phyloP scores from a whole-genome alignment of 495 filamentous ascomycete genomes.

The Chaetomium fimeti region DNA sequence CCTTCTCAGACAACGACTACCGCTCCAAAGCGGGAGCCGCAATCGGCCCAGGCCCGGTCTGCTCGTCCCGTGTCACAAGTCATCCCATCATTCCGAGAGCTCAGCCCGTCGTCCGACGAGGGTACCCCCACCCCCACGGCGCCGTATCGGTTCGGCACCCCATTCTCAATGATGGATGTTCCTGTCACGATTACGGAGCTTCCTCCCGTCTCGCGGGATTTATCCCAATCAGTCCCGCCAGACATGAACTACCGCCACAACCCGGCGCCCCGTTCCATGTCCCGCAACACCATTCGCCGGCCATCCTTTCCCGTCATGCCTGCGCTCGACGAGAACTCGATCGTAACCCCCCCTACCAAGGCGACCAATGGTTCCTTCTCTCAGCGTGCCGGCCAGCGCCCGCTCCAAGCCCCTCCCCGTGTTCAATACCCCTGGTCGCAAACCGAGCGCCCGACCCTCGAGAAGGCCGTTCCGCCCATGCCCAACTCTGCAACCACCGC shows the following conservation, averaged over 20 bases:
- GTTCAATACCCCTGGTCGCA: constrained; percentile 50
- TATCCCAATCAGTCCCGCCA: constrained; percentile 86
- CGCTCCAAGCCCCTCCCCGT: constrained; percentile 48
- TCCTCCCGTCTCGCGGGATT: constrained; percentile 66
- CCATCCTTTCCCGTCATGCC: constrained; percentile 58
- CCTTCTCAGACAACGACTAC: constrained; percentile 34
- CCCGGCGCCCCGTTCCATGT: constrained; percentile 49
- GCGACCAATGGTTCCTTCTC: constrained; percentile 36
- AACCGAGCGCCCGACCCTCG: constrained; percentile 39
- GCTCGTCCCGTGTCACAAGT: constrained; percentile 34
- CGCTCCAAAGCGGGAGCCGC: constrained; percentile 22
- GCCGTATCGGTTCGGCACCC: constrained; percentile 71
- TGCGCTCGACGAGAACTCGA: constrained; percentile 53
- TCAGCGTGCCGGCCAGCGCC: constrained; percentile 34
- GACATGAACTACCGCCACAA: constrained; percentile 73
- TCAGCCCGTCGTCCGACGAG: constrained; percentile 50
- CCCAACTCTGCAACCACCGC: constrained; percentile 29
- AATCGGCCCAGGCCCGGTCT: constrained; percentile 31
- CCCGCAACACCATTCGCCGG: constrained; percentile 54
- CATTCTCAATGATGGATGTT: constrained; percentile 87
- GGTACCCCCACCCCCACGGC: constrained; percentile 51
- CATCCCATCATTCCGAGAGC: constrained; percentile 54
- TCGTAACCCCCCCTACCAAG: constrained; percentile 34
- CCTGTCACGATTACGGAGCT: constrained; percentile 72
- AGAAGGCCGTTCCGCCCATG: constrained; percentile 38